Base-by-base conservation (phyloP, 2,329 filamentous ascomycete species). In the Ophiostoma populinum region DNA sequence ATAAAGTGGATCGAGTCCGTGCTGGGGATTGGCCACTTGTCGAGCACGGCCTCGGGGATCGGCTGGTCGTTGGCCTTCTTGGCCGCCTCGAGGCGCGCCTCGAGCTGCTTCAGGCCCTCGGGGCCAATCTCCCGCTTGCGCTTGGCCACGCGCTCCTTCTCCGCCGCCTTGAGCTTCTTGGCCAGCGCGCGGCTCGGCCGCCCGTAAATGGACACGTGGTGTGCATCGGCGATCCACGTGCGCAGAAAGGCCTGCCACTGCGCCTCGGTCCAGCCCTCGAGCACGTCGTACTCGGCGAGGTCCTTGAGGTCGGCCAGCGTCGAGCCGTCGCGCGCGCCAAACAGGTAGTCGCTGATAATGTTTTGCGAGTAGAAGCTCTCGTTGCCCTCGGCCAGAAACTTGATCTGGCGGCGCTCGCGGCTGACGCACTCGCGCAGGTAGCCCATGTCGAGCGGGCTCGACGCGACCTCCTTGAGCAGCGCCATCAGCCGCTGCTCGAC, bases 1-100 rank as follows among this genome's bases (percentile, higher is more conserved):
- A 94, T 92, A 55, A 98, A 95, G 51, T 93, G 83, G 33, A 98
- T 94, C 0, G 85, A 92, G 7, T 92, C 80, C 0, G 82, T 81
- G 21, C 75, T 69, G 0, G 90, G 90, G 9, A 95, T 80, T 27
- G 70, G 62, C 62, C 92, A 93, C 36, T 71, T 63, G 40, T 83
- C 77, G 11, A 98, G 65, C n/a, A 94, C 59, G 3, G 80, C 71
- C 17, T 72, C 64, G 1, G 90, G 90, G 38, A 98, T 92, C 7
- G 82, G 74, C 46, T 75, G 70, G 44, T 94, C 82, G 48, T 95
- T 98, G 54, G 86, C 80, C 13, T 73, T 70, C 55, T 93, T 92
- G 7, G 90, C 87, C 26, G 71, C 64, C 38, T 92, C 80, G 5
- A 98, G 67, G 48, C 75, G 78, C 44, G 82, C 64, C 6, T 70